Evolutionary conservation across 2,329 filamentous ascomycete genomes (phyloP).

Genomic region (Ophiocordyceps sinensis): DNA sequence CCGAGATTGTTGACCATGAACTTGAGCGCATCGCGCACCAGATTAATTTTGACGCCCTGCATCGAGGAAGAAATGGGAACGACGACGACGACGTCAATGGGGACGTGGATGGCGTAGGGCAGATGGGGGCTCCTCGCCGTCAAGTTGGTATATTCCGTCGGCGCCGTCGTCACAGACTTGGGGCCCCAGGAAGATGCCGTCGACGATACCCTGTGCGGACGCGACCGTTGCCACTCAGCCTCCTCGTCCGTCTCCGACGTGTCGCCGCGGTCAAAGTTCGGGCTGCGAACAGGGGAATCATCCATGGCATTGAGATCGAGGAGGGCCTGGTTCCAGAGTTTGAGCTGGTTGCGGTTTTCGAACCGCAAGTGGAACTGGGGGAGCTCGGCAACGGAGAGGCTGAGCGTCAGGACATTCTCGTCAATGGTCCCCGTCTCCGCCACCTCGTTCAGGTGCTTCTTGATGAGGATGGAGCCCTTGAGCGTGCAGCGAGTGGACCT

Average conservation of each 20-base stretch:
- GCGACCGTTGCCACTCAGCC: conserved; percentile 53
- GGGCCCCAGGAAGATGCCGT: conserved; percentile 68
- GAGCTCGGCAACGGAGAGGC: conserved; percentile 78
- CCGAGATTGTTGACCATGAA: conserved; percentile 86
- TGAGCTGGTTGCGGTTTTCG: conserved; percentile 67
- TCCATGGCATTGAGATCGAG: conserved; percentile 68
- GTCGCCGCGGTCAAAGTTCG: conserved; percentile 66
- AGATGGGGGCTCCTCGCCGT: conserved; percentile 30
- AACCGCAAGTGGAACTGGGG: conserved; percentile 92
- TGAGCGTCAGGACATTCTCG: conserved; percentile 75
- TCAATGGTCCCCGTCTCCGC: conserved; percentile 55
- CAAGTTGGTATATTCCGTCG: conserved; percentile 80
- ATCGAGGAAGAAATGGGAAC: conserved; percentile 96
- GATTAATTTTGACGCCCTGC: conserved; percentile 97
- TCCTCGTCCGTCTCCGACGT: conserved; percentile 79
- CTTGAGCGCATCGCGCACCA: conserved; percentile 78
- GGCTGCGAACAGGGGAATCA: conserved; percentile 45
- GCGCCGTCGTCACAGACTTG: conserved; percentile 73
- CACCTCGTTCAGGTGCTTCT: conserved; percentile 90
- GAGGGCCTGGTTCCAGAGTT: conserved; percentile 79
- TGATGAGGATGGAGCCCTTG: conserved; percentile 95
- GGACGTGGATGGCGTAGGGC: conserved; percentile 58
- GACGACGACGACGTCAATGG: conserved; percentile 89
- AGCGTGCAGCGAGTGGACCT: conserved; percentile 70
- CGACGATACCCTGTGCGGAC: conserved; percentile 62